These are phyloP conservation scores for Chrysanthemum lavandulifolium DNA, from an alignment of 129 eudicot species.

Conservation along the genomic window DNA sequence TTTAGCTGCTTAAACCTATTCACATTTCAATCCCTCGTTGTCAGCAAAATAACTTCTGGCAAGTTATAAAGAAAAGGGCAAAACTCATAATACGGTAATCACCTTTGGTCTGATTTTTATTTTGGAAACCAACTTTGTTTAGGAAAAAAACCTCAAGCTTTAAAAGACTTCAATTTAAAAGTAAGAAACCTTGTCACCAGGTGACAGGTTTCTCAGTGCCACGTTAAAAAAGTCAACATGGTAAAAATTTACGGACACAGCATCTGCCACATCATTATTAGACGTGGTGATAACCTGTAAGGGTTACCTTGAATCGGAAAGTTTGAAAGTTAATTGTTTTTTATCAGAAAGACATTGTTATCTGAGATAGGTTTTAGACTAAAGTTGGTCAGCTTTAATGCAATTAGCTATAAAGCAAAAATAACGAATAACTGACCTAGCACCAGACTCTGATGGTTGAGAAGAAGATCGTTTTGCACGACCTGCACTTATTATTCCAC, in stretches of 20 bases:
- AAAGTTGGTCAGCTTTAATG: too few relatives aligned
- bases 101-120: conserved; percentile 1
- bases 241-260: background rate
- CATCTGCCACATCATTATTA: background rate
- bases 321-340: background rate
- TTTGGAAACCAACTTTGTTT: conserved; percentile 7
- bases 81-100: background rate
- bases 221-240: background rate
- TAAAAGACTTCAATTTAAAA: background rate
- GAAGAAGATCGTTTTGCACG: conserved; percentile 76
- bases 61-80: background rate
- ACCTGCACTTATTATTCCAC: conserved; percentile 94
- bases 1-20: conserved; percentile 77
- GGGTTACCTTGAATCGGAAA: background rate
- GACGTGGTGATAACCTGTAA: background rate
- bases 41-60: conserved; percentile 22
- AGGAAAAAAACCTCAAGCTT: conserved; percentile 1
- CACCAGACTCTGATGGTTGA: conserved; percentile 63
- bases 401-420: background rate
- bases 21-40: conserved; percentile 10
- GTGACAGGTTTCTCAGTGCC: background rate
- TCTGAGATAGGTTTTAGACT: too few relatives aligned
- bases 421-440: conserved; percentile 59
- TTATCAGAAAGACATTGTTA: too few relatives aligned
- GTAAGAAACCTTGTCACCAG: background rate